Base-by-base conservation (phyloP, 306 rosid genomes). In the Begonia fuchsioides region DNA sequence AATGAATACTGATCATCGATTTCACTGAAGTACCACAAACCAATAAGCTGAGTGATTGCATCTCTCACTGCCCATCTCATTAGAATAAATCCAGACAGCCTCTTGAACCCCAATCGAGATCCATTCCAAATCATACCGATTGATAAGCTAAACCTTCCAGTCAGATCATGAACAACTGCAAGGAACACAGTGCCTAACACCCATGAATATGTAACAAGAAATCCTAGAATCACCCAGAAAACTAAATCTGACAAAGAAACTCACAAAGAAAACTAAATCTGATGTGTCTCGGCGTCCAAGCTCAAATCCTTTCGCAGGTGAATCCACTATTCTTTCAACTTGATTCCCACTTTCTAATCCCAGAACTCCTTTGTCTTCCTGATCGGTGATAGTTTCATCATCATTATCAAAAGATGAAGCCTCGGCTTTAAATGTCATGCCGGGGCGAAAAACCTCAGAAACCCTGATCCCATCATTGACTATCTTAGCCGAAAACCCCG, bases 31-130 rank as follows among this genome's bases (percentile, higher is more conserved):
- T 86, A 92, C 99, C 99, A 92, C 52, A 86, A 60, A 0, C 99
- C 99, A 3, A 92, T 70, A 58, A 92, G 77, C 79, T 92, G 99
- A 38, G 99, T 92, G 55, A 92, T 61, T 5, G 98, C 98, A 16
- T 92, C 98, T 68, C 99, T 71, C 59, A 92, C 88, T 9, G 99
- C 99, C 99, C 99, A 92, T 47, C 88, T 74, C 92, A 82, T 77
- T 39, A 92, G 60, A 65, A 92, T 80, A 66, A 92, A 86, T 38
- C 96, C 96, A 10, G 96, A 79, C 18, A 92, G 90, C 75, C 93
- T 86, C 76, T 80, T 92, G 17, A 86, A 67, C 17, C 99, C 99
- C 51, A 92, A 55, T 65, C 86, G 68, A 3, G 94, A 86, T 47
- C 99, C 99, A 57, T 86, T 86, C 94, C 93, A 82, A 43, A 80